Evolutionary conservation across 1,284 basidiomycete genomes (phyloP).

Genomic region (Ganoderma lingzhi): DNA sequence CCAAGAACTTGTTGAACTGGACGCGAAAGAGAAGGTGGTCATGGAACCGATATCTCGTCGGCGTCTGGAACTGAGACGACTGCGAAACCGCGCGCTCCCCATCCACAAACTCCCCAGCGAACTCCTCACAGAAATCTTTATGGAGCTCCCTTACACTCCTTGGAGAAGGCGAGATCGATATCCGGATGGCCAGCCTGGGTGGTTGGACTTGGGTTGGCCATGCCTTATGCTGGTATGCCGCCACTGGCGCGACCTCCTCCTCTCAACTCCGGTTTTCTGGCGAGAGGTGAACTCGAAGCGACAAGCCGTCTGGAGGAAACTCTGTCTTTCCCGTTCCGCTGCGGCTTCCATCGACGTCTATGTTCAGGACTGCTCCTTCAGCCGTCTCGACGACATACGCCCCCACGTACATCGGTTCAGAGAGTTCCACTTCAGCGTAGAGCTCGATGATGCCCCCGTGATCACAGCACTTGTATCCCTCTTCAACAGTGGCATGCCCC

Average conservation of each 20-base stretch:
- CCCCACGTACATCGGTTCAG: not conserved
- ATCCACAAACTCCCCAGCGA: not conserved
- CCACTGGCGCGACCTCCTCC: conserved; percentile 2
- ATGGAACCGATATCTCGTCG: not conserved
- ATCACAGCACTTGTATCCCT: not conserved
- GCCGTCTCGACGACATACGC: not conserved
- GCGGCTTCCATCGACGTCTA: not conserved
- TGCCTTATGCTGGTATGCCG: conserved; percentile 19
- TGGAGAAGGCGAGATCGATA: too few species aligned
- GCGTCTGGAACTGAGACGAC: not conserved
- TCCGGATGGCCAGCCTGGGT: too few species aligned
- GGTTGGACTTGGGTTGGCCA: too few species aligned
- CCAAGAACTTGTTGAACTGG: not conserved
- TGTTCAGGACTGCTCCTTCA: too few species aligned
- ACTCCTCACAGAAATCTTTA: not conserved
- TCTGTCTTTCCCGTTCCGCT: not conserved
- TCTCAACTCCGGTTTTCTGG: conserved; percentile 16
- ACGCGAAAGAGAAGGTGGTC: not conserved
- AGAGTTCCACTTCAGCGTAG: not conserved
- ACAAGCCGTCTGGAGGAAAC: not conserved
- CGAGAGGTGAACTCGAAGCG: not conserved
- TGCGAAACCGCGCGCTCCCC: not conserved
- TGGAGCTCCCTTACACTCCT: not conserved
- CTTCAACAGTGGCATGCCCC: not conserved
- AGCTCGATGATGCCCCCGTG: too few species aligned